Conservation (phyloP, 192 early-diverging fungal species). For the Coemansia sp. region DNA sequence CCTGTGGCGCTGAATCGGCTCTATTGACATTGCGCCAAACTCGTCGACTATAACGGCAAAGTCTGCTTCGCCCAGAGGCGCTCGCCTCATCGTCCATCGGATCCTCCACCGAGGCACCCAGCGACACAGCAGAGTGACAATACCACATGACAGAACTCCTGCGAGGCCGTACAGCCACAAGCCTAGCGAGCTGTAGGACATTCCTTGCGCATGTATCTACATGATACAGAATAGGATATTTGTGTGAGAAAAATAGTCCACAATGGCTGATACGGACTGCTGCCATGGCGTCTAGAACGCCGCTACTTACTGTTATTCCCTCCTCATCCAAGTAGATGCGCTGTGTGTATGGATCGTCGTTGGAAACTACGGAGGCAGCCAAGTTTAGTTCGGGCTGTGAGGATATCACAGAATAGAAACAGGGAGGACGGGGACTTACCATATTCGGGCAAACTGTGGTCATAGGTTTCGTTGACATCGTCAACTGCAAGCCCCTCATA, state of each 20-base stretch:
- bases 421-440: slow-evolving; percentile 7
- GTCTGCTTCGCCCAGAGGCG: slow-evolving; percentile 71
- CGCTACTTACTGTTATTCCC: slow-evolving; percentile 54
- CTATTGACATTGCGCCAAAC: slow-evolving; percentile 59
- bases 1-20: slow-evolving; percentile 55
- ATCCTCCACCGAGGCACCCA: slow-evolving; percentile 84
- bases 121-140: slow-evolving; percentile 72
- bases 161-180: slow-evolving; percentile 63
- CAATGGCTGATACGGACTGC: not conserved
- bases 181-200: slow-evolving; percentile 51
- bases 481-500: slow-evolving; percentile 52
- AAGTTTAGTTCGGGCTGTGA: not conserved
- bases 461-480: slow-evolving; percentile 52
- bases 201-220: slow-evolving; percentile 55
- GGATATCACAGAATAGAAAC: not conserved
- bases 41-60: slow-evolving; percentile 68
- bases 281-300: not conserved
- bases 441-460: slow-evolving; percentile 50
- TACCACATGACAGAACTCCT: slow-evolving; percentile 66
- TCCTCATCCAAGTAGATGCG: slow-evolving; percentile 67
- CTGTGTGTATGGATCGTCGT: slow-evolving; percentile 44
- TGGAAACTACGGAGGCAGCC: slow-evolving; percentile 16
- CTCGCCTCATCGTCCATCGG: slow-evolving; percentile 60
- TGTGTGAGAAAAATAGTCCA: too few species aligned
- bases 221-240: too few species aligned